Evolutionary conservation across 2,329 filamentous ascomycete genomes (phyloP), one percentile per base, ranked within the genome.

Genomic region (Harringtonia lauricola): DNA sequence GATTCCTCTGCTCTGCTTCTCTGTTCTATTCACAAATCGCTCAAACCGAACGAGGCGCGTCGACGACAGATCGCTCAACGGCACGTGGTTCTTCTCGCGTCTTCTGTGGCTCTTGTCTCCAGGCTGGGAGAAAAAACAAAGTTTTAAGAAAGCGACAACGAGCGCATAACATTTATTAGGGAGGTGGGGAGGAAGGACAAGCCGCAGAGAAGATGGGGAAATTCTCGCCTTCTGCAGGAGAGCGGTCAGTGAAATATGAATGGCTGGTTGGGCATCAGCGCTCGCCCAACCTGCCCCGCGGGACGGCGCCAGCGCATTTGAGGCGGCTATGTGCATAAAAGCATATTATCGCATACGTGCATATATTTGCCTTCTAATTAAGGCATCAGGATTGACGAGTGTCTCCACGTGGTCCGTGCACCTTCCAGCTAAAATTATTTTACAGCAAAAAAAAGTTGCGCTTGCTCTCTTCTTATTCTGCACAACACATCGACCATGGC

Each of bases 261-360:
- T 46, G 47, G 47, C 51, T 55, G 54, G 57, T 59, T 59, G 57
- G 58, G 58, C 58, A 60, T 54, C 57, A 58, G 52, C 51, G 28
- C 35, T 43, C 37, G 46, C 48, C 47, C 45, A 49, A 50, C 41
- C 38, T 28, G 17, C 45, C 34, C 38, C 36, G 34, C 43, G 43
- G 41, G 36, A n/a, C 10, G 24, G 7, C 26, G 39, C 37, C 39
- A 35, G 37, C 41, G 36, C 36, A 28, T 21, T 15, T 19, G 34
- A 14, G 21, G 3, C 29, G 19, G 19, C 17, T 30, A 22, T 24
- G 4, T 21, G 8, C 44, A 36, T 40, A 37, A 14, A 22, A 14
- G 28, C 19, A 10, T 26, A 18, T 21, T 29, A 19, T 7, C 19
- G 8, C 35, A 13, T 37, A 26, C 21, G 19, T 37, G 19, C 15